Percentiles rank a stretch among this genome's conserved stretches.
Evolutionary conservation across 2,329 filamentous ascomycete species (phyloP).

Genomic region (Penicillium sp.): DNA sequence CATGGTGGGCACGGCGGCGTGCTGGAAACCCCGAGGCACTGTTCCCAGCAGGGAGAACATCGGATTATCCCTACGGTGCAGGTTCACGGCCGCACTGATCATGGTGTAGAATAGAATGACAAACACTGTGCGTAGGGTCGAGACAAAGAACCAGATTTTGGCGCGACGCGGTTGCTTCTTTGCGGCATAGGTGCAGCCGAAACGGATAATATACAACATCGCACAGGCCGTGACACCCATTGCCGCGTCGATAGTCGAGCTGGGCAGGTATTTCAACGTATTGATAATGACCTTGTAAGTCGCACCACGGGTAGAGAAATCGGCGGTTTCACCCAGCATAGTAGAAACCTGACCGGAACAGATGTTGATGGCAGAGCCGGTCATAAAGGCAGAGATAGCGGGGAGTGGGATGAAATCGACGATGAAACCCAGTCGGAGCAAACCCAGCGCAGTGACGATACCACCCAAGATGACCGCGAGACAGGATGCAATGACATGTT

Average conservation of each 20-base stretch:
- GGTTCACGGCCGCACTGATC: slow-evolving; percentile 81
- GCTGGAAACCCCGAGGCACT: slow-evolving; percentile 81
- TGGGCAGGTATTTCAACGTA: slow-evolving; percentile 66
- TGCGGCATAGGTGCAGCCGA: slow-evolving; percentile 59
- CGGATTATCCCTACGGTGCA: slow-evolving; percentile 58
- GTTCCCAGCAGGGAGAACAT: slow-evolving; percentile 68
- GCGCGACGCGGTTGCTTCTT: slow-evolving; percentile 64
- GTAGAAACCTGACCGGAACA: slow-evolving; percentile 74
- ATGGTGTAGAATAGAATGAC: slow-evolving; percentile 89
- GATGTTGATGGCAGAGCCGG: slow-evolving; percentile 88
- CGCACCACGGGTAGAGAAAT: slow-evolving; percentile 66
- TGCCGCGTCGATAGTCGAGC: slow-evolving; percentile 70
- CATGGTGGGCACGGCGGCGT: slow-evolving; percentile 68
- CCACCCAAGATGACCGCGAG: slow-evolving; percentile 72
- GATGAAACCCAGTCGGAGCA: slow-evolving; percentile 78
- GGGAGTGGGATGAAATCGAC: slow-evolving; percentile 89
- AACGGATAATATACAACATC: slow-evolving; percentile 72
- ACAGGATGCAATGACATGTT: slow-evolving; percentile 68
- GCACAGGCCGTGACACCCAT: slow-evolving; percentile 79
- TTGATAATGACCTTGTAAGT: slow-evolving; percentile 83
- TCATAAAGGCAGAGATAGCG: slow-evolving; percentile 94
- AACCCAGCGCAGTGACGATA: slow-evolving; percentile 72
- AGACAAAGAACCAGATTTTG: slow-evolving; percentile 83
- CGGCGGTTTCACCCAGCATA: slow-evolving; percentile 67
- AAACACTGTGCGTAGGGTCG: slow-evolving; percentile 83